phyloP scores from a whole-genome alignment of 108 stramenopile genomes.

The Epithemia pelagica region DNA sequence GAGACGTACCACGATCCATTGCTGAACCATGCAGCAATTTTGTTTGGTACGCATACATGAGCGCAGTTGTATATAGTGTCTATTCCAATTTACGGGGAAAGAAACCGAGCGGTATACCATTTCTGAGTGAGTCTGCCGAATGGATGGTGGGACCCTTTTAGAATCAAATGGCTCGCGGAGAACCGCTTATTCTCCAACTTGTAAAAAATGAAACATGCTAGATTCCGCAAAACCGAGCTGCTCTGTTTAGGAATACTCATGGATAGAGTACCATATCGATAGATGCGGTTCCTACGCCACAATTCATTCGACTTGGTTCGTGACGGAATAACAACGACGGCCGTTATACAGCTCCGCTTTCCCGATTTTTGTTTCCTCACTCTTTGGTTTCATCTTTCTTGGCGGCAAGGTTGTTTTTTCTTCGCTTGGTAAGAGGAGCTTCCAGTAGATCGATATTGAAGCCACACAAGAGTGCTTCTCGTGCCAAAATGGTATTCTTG shows the following conservation, averaged over 20 bases:
- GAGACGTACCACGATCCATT: slow-evolving; percentile 28
- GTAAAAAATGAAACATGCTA: neutral
- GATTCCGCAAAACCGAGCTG: too few relatives aligned
- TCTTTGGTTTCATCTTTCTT: neutral
- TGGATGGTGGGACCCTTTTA: slow-evolving; percentile 57
- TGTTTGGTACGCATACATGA: slow-evolving; percentile 56
- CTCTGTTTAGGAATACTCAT: too few relatives aligned
- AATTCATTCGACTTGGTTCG: too few relatives aligned
- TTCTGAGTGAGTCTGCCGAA: slow-evolving; percentile 47
- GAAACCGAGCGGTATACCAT: slow-evolving; percentile 71
- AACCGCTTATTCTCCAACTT: too few relatives aligned
- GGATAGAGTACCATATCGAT: too few relatives aligned
- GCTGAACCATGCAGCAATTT: slow-evolving; percentile 60
- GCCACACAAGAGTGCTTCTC: slow-evolving; percentile 38
- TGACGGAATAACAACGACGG: too few relatives aligned
- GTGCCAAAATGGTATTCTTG: slow-evolving; percentile 31
- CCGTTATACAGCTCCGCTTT: too few relatives aligned
- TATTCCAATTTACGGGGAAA: slow-evolving; percentile 49
- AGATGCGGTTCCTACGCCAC: too few relatives aligned
- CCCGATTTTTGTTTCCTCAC: too few relatives aligned
- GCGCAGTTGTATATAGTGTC: slow-evolving; percentile 48
- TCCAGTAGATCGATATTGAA: slow-evolving; percentile 33
- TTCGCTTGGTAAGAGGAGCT: slow-evolving; percentile 32
- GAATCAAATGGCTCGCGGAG: neutral
- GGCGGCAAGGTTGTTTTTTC: slow-evolving; percentile 9